Conservation (phyloP, 23 red algal genomes). For the Agarophyton chilense region DNA sequence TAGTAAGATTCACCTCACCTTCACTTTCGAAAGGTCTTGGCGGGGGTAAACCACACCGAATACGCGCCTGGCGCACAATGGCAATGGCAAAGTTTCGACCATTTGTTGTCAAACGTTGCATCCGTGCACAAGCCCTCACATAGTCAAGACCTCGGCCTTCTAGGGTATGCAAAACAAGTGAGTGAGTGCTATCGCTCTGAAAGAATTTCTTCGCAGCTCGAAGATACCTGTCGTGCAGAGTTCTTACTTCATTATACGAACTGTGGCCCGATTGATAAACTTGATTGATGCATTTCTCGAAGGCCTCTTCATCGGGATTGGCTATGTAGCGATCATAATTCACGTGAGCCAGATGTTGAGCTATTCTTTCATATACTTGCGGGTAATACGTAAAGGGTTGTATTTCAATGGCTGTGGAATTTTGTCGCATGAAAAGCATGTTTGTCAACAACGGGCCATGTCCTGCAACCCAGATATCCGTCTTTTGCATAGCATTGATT, state of each 20-base stretch:
- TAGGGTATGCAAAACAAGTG: slow-evolving; percentile 38
- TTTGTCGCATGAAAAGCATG: slow-evolving; percentile 77
- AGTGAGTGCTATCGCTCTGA: slow-evolving; percentile 66
- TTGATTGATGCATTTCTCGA: slow-evolving; percentile 64
- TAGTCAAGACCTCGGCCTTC: slow-evolving; percentile 2
- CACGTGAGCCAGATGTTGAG: slow-evolving; percentile 58
- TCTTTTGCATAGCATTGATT: slow-evolving; percentile 86
- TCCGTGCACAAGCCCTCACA: slow-evolving; percentile 49
- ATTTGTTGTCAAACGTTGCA: slow-evolving; percentile 67
- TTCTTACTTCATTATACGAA: slow-evolving; percentile 20
- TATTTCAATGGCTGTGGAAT: slow-evolving; percentile 75
- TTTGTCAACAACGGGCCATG: slow-evolving; percentile 83
- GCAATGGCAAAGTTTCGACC: slow-evolving; percentile 50
- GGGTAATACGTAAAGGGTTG: slow-evolving; percentile 87
- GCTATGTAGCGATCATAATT: slow-evolving; percentile 75
- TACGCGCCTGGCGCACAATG: slow-evolving; percentile 50
- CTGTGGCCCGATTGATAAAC: slow-evolving; percentile 26
- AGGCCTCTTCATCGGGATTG: slow-evolving; percentile 76
- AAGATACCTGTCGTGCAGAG: slow-evolving; percentile 20
- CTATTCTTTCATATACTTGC: slow-evolving; percentile 73
- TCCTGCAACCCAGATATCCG: slow-evolving; percentile 77
- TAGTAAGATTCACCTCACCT: background rate
- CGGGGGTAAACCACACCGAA: slow-evolving; percentile 52
- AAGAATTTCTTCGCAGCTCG: slow-evolving; percentile 38
- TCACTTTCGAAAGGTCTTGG: slow-evolving; percentile 5